Evolutionary conservation across 352 stramenopile species (phyloP).

Genomic region (Globisporangium radiosum): DNA sequence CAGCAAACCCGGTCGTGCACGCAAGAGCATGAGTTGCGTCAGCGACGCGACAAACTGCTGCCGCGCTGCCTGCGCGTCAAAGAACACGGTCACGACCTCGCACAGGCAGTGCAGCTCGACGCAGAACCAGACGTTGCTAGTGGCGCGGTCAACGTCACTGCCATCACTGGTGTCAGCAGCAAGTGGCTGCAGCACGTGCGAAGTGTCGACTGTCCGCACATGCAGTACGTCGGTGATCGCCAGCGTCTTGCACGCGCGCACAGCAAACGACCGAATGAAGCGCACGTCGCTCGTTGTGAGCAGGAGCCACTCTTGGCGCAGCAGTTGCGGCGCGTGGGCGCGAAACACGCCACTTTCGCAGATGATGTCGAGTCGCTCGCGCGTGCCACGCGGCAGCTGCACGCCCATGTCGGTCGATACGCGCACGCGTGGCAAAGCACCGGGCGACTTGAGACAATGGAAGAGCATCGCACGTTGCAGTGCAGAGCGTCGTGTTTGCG

Average conservation of each 20-base stretch:
- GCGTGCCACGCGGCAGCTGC: slow-evolving; percentile 39
- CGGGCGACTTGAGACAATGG: slow-evolving; percentile 51
- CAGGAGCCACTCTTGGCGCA: slow-evolving; percentile 74
- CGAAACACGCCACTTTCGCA: slow-evolving; percentile 56
- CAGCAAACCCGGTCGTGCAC: slow-evolving; percentile 3
- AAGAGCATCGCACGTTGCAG: slow-evolving; percentile 45
- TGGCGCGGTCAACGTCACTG: slow-evolving; percentile 4
- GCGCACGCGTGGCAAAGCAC: slow-evolving; percentile 27
- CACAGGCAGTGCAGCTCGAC: slow-evolving; percentile 48
- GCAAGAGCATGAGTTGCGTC: slow-evolving; percentile 20
- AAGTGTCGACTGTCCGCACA: slow-evolving; percentile 25
- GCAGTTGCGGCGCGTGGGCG: slow-evolving; percentile 31
- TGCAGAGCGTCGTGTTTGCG: background rate
- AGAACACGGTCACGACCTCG: slow-evolving; percentile 53
- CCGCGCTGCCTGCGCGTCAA: slow-evolving; percentile 30
- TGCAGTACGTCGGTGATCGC: slow-evolving; percentile 39
- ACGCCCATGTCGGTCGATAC: slow-evolving; percentile 56
- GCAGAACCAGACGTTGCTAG: slow-evolving; percentile 31
- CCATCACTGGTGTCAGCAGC: slow-evolving; percentile 12
- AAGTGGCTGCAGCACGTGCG: slow-evolving; percentile 19
- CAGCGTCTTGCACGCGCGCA: slow-evolving; percentile 33
- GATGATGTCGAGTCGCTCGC: slow-evolving; percentile 52
- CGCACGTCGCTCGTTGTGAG: slow-evolving; percentile 47
- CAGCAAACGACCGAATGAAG: slow-evolving; percentile 64
- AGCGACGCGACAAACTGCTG: slow-evolving; percentile 25